Evolutionary conservation across 208 protist species (phyloP), one percentile per base, ranked within the genome.

Genomic region (Trypanosoma scelopori): DNA sequence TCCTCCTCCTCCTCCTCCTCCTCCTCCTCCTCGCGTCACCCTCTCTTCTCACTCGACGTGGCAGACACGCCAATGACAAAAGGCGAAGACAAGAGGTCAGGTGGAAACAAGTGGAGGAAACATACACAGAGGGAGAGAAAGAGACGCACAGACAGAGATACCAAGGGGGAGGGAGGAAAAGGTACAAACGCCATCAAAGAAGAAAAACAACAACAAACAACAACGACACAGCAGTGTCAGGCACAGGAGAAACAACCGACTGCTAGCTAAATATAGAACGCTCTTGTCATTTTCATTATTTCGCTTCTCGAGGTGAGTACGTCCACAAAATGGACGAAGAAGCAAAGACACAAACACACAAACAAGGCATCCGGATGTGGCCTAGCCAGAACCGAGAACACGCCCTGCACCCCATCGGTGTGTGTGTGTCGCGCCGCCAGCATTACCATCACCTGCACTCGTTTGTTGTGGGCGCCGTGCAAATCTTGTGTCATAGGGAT

Each of bases 321-420:
- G n/a, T n/a, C n/a, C n/a, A n/a, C n/a, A n/a, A n/a, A n/a, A n/a
- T n/a, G n/a, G 5, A 58, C 30, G 42, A 23, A 59, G n/a, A n/a
- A n/a, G n/a, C n/a, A n/a, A n/a, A n/a, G n/a, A n/a, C n/a, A n/a
- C n/a, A n/a, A n/a, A n/a, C n/a, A n/a, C n/a, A n/a, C n/a, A n/a
- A n/a, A n/a, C n/a, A 71, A 62, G 25, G 20, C n/a, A 52, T 55
- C 25, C 37, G 43, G 23, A 15, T 23, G 20, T 22, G 23, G 0
- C 6, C 65, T 42, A 73, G 1, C 27, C 22, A 6, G 41, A 28
- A 13, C 69, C 69, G 18, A 74, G 61, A 1, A 39, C 35, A 39
- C 39, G 51, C 35, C 69, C 69, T 7, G 42, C 15, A 16, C 69
- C 69, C 69, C 69, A 74, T 35, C 39, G 50, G 35, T 74, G 57